Percentiles rank a stretch among this genome's conserved stretches.
phyloP scores from a whole-genome alignment of 345 rosid genomes.

The Acer negundo region DNA sequence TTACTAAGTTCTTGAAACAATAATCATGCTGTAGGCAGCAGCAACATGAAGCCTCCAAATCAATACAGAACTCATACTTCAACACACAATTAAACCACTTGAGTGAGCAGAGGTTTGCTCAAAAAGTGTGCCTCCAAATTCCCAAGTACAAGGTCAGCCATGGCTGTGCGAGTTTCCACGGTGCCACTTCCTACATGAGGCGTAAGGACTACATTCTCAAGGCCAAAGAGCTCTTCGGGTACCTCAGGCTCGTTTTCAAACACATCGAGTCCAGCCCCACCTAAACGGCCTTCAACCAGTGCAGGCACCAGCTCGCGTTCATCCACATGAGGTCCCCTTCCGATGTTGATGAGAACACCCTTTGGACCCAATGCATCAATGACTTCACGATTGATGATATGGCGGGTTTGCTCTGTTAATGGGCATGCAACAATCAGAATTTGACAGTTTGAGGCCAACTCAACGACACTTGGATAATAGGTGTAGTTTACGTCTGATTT shows the following conservation, averaged over 20 bases:
- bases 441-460: conserved; percentile 60
- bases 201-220: conserved; percentile 60
- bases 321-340: conserved; percentile 64
- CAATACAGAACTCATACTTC: background rate
- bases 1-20: background rate
- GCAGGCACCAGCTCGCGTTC: conserved; percentile 66
- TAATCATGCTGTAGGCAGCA: background rate
- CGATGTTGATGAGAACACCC: conserved; percentile 71
- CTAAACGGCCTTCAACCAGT: conserved; percentile 56
- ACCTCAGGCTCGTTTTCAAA: conserved; percentile 62
- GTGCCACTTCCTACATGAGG: conserved; percentile 63
- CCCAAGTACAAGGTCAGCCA: conserved; percentile 34
- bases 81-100: background rate
- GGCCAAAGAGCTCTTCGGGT: conserved; percentile 56
- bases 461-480: conserved; percentile 49
- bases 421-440: conserved; percentile 72
- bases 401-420: conserved; percentile 51
- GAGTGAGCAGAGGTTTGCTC: background rate
- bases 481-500: conserved; percentile 50
- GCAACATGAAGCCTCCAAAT: background rate
- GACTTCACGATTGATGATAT: conserved; percentile 56
- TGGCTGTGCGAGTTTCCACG: conserved; percentile 46
- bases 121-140: background rate
- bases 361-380: conserved; percentile 66
- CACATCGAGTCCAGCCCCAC: conserved; percentile 70